Base-by-base conservation (phyloP, 2,329 filamentous ascomycete genomes). In the Shiraia sp. region DNA sequence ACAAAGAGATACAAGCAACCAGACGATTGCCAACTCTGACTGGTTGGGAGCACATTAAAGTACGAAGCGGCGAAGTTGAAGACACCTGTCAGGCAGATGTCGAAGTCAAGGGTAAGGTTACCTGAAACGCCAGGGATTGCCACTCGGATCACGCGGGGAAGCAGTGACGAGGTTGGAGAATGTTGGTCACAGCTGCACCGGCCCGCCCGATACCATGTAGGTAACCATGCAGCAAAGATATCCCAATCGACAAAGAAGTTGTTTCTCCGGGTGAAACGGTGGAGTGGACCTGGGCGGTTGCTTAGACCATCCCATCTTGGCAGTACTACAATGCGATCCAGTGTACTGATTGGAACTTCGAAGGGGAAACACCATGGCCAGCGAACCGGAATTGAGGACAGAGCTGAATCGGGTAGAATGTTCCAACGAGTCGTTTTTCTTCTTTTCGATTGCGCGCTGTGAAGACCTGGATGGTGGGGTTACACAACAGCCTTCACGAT, bases 191-290 rank as follows among this genome's bases (percentile, higher is more conserved):
- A 32, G 26, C 19, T 15, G 41, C 39, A 27, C 44, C 46, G 52
- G 46, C 37, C 43, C 45, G 48, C 37, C 23, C 32, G 40, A 55
- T 22, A 22, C 8, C n/a, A n/a, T n/a, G n/a, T 47, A 42, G 38
- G 30, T 49, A 40, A 36, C 52, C 40, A 32, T 43, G 42, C 45
- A 42, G 26, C 36, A 48, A 47, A 36, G 31, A 34, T 32, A 30
- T 32, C 32, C 54, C 53, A 57, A 60, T 60, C 46, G 43, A 55
- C 37, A 49, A 37, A 40, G 44, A 36, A 32, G 35, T 28, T 33
- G 28, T 33, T 46, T 40, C 31, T 17, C 17, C 23, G 29, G 27
- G 42, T 60, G 55, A 58, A 60, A 58, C 53, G 45, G 40, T 42
- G 37, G 47, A 46, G 51, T 48, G 41, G 46, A 10, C 17, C 25